These are phyloP conservation scores for Styphnolobium japonicum DNA, from an alignment of 306 rosid genomes.

Conservation along the genomic window DNA sequence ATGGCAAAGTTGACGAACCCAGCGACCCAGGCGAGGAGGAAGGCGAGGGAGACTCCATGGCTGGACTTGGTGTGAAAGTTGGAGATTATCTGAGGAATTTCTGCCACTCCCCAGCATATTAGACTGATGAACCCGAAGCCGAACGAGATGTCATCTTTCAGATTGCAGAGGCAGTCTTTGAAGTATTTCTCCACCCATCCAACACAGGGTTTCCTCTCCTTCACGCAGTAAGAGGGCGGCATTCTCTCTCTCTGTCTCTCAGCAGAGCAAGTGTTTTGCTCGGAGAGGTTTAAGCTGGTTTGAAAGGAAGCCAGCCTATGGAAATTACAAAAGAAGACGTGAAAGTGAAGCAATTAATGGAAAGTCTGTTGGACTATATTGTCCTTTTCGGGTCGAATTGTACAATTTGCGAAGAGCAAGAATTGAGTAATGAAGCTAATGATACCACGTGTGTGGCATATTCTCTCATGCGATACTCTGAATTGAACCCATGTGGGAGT, in stretches of 20 bases:
- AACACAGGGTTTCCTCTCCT: conserved; percentile 59
- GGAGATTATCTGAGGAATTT: conserved; percentile 89
- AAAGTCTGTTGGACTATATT: background rate
- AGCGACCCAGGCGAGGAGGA: conserved; percentile 94
- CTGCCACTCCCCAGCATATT: conserved; percentile 83
- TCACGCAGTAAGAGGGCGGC: conserved; percentile 60
- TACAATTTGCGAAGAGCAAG: background rate
- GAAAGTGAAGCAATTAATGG: background rate
- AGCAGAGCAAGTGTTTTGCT: background rate
- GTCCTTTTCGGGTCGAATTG: conserved; percentile 8
- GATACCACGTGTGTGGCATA: conserved; percentile 22
- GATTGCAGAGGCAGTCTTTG: conserved; percentile 79
- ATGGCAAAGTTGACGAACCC: conserved; percentile 43
- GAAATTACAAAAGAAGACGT: background rate
- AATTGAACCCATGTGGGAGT: conserved; percentile 6
- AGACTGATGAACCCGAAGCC: conserved; percentile 63
- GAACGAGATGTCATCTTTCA: conserved; percentile 68
- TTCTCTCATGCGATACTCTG: conserved; percentile 11
- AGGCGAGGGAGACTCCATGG: conserved; percentile 85
- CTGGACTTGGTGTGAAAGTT: conserved; percentile 77
- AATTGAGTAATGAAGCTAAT: background rate
- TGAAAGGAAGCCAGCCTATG: background rate
- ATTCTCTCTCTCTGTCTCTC: conserved; percentile 31
- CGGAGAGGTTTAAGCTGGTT: conserved; percentile 1
- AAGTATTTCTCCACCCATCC: conserved; percentile 71